phyloP scores from a whole-genome alignment of 768 basidiomycete species.

The Boletus insuetus region DNA sequence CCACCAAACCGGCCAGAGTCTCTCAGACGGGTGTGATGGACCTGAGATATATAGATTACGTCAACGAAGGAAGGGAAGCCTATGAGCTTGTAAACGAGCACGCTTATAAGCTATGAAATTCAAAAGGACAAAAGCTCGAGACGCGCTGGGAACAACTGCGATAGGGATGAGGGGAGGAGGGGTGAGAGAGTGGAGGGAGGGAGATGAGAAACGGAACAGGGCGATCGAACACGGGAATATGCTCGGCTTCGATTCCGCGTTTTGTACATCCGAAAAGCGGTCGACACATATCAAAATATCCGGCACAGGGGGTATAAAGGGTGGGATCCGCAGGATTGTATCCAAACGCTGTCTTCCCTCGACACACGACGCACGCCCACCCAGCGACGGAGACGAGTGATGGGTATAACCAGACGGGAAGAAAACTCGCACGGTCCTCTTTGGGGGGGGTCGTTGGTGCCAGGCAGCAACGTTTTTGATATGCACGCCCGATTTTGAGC shows the following conservation, averaged over 20 bases:
- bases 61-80: neutral
- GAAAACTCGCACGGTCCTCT: conserved; percentile 27
- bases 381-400: neutral
- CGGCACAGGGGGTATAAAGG: conserved; percentile 13
- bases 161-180: neutral
- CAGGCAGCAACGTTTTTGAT: conserved; percentile 31
- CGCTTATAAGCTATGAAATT: neutral
- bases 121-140: neutral
- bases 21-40: neutral
- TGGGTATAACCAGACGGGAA: conserved; percentile 13
- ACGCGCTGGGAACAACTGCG: too few relatives aligned
- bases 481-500: conserved; percentile 33
- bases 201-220: conserved; percentile 7
- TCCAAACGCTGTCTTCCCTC: conserved; percentile 2
- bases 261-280: conserved; percentile 15
- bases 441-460: conserved; percentile 10
- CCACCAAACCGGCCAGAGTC: neutral
- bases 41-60: neutral
- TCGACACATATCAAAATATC: conserved; percentile 16
- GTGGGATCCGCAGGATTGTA: conserved; percentile 4
- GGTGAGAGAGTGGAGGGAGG: neutral
- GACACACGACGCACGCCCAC: neutral
- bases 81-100: neutral
- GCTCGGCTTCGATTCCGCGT: conserved; percentile 19
- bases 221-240: conserved; percentile 18